Base-by-base conservation (phyloP, 2,329 filamentous ascomycete species). In the Nemania sp. region DNA sequence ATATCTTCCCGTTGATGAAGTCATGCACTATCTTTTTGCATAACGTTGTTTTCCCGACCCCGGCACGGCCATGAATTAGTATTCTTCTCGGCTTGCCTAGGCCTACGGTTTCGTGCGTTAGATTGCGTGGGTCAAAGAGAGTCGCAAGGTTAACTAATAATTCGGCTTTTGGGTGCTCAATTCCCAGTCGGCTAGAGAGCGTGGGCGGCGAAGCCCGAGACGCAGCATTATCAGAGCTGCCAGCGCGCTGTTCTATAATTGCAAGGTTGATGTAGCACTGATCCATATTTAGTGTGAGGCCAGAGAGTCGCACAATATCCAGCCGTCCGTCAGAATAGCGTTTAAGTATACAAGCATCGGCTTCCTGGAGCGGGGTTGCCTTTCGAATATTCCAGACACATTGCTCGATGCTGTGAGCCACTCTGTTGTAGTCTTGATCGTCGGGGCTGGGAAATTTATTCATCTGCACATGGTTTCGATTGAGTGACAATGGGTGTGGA, bases 231-330 rank as follows among this genome's bases (percentile, higher is more conserved):
- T 6, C 5, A 33, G 19, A 6, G n/a, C 5, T 33, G 19, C 23
- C 19, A 22, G 6, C 7, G 15, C 19, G 3, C 12, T 28, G 15
- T 17, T 46, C 9, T 12, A 47, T 15, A 19, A 53, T 53, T 2
- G 50, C 43, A 20, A 53, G 42, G n/a, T 53, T 47, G 23, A 53
- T 47, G 12, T 53, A 53, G 36, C 50, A 47, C 12, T 42, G 50
- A 7, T 36, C 24, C 43, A 53, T 53, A 2, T 28, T 12, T 19
- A 53, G 28, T 8, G 3, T 14, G 0, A 36, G 20, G n/a, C 42
- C 43, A 14, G 26, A 36, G 50, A 53, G 43, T 4, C 50, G 50
- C 23, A 42, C 41, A 30, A 53, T 53, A 11, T 47, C 30, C 20
- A 53, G 42, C 15, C 6, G 47, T 12, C 22, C 28, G 5, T 9